Base-by-base conservation (phyloP, 257 asterid species). In the Anisodus tanguticus region DNA sequence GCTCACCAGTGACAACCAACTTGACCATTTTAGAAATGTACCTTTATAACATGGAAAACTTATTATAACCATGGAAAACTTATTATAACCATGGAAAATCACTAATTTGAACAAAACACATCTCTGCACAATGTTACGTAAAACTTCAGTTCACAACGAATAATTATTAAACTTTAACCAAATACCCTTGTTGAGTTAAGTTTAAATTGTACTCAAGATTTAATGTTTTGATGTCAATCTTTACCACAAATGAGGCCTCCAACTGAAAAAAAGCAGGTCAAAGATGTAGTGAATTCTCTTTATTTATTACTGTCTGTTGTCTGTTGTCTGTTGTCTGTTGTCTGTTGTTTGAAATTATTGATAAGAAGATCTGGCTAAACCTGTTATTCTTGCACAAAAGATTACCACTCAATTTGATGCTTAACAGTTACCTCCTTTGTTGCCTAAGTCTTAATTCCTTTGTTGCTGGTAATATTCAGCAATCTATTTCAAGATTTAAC, bases 1-100 rank as follows among this genome's bases (percentile, higher is more conserved):
- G 63, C 63, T 51, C 47, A 51, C 22, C 47, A 76, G 9, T 13
- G 64, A 31, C 0, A 13, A 77, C 15, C 64, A 77, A 31, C 62
- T 19, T 11, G 45, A 74, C 22, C 7, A 49, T 22, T 22, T 11
- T 26, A 74, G 62, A 74, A 74, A 15, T 22, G 53, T 26, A 1
- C 9, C 8, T 31, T 31, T 31, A 31, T 31, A 31, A 31, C 35
- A 31, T 31, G 35, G 35, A 31, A 31, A 31, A 53, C 64, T 53
- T 77, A 6, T 76, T 76, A 76, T 51, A 53, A 26, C 64, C 64
- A 53, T 15, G 82, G 64, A 19, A 76, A 76, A 53, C 64, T 53
- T 77, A 6, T 76, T 76, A 76, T 51, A 53, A 26, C 64, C 64
- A 53, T 15, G 82, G 64, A 19, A 76, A 76, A 76, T 41, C 63